A percentile compares a stretch with the other conserved stretches of the same genome.
phyloP scores from a whole-genome alignment of 805 yeast species.

The Lipomyces orientalis region DNA sequence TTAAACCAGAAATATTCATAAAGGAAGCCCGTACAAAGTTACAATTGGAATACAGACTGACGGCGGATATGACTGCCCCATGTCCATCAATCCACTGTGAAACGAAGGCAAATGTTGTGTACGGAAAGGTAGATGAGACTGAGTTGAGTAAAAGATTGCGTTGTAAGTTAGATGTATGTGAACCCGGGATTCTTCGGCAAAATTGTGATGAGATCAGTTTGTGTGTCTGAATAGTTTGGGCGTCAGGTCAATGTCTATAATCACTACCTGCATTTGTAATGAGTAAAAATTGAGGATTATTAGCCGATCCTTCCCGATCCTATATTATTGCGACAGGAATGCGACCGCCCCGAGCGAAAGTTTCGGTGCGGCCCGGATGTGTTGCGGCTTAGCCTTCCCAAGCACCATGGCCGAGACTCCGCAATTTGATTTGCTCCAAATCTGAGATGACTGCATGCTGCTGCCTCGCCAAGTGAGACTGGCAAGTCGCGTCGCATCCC shows the following conservation, averaged over 20 bases:
- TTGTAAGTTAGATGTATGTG: not conserved
- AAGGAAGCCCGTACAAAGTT: constrained; percentile 12
- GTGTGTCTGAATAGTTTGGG: constrained; percentile 1
- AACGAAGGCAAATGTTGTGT: not conserved
- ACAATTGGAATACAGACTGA: constrained; percentile 8
- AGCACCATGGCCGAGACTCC: not conserved
- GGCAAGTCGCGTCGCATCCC: not conserved
- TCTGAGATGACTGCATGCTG: not conserved
- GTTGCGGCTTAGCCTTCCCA: no score
- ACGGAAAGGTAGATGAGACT: constrained; percentile 5
- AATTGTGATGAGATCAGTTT: constrained; percentile 10
- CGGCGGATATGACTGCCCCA: not conserved
- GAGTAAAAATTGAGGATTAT: not conserved
- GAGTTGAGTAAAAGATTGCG: not conserved
- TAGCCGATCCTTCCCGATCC: not conserved
- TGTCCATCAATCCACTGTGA: not conserved
- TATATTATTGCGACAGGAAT: not conserved
- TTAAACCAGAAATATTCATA: constrained; percentile 19
- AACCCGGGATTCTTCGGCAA: constrained; percentile 8
- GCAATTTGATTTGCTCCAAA: not conserved
- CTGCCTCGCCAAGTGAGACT: not conserved
- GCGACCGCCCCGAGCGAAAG: no score
- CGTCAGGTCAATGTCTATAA: not conserved
- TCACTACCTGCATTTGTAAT: not conserved
- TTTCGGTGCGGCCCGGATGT: not conserved